Evolutionary conservation across 495 filamentous ascomycete species (phyloP).

Genomic region (Aspergillus taichungensis): DNA sequence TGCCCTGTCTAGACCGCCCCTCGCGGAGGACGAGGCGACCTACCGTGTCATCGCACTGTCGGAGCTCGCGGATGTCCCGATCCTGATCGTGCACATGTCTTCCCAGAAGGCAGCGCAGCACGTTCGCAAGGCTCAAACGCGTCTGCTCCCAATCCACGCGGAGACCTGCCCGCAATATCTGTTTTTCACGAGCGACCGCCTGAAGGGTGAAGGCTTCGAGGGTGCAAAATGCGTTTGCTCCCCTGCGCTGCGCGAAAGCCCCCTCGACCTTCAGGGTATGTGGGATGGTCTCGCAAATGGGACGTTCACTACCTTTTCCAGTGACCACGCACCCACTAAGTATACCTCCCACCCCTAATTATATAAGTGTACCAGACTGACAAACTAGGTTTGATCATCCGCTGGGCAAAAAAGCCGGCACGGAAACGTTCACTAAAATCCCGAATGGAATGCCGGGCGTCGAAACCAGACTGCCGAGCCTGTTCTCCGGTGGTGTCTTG

Average conservation of each 20-base stretch:
- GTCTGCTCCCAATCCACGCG: slow-evolving; percentile 47
- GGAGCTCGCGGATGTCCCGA: slow-evolving; percentile 46
- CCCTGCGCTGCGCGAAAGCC: slow-evolving; percentile 29
- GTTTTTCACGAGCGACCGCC: slow-evolving; percentile 45
- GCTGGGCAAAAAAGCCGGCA: slow-evolving; percentile 28
- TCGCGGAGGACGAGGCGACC: slow-evolving; percentile 50
- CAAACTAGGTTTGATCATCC: slow-evolving; percentile 17
- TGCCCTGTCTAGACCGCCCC: slow-evolving; percentile 40
- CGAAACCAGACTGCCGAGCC: slow-evolving; percentile 47
- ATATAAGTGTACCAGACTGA: background rate
- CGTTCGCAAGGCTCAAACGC: slow-evolving; percentile 47
- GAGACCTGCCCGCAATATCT: slow-evolving; percentile 62
- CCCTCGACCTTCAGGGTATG: slow-evolving; percentile 31
- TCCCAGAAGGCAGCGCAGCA: slow-evolving; percentile 40
- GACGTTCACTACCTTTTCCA: slow-evolving; percentile 38
- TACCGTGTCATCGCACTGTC: slow-evolving; percentile 49
- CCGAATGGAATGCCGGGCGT: slow-evolving; percentile 54
- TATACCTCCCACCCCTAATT: slow-evolving; percentile 5
- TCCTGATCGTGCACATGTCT: slow-evolving; percentile 52
- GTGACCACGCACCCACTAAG: slow-evolving; percentile 33
- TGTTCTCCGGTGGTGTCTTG: slow-evolving; percentile 24
- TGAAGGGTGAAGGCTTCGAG: slow-evolving; percentile 42
- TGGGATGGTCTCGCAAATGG: slow-evolving; percentile 39
- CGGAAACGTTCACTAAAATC: slow-evolving; percentile 26
- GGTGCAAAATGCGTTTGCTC: slow-evolving; percentile 47